Evolutionary conservation across 2,329 filamentous ascomycete species (phyloP).

Genomic region (Byssothecium circinans): DNA sequence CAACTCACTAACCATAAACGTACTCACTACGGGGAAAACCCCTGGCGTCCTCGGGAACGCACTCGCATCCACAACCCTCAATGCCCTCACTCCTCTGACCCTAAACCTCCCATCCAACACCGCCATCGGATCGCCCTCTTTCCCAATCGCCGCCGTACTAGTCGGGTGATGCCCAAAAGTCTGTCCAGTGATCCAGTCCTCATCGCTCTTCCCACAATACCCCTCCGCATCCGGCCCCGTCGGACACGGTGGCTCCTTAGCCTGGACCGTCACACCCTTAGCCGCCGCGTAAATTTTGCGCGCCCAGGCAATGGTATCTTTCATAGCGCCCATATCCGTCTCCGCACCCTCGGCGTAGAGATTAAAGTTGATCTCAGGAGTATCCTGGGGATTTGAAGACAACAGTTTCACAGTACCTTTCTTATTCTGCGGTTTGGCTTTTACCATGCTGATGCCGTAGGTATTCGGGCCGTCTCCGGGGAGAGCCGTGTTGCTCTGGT

Average conservation of each 20-base stretch:
- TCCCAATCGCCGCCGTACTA: constrained; percentile 59
- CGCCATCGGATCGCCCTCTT: constrained; percentile 55
- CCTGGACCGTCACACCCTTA: constrained; percentile 38
- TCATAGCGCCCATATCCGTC: constrained; percentile 48
- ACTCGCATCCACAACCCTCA: constrained; percentile 65
- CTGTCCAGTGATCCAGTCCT: constrained; percentile 29
- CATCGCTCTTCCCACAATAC: constrained; percentile 34
- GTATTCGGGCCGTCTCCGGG: constrained; percentile 15
- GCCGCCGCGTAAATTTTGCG: constrained; percentile 49
- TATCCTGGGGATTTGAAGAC: constrained; percentile 62
- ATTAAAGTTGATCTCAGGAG: constrained; percentile 56
- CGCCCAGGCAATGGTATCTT: constrained; percentile 59
- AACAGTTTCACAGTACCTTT: constrained; percentile 61
- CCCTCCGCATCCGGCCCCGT: constrained; percentile 44
- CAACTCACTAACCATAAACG: constrained; percentile 42
- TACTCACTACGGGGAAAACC: constrained; percentile 54
- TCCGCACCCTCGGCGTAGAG: constrained; percentile 42
- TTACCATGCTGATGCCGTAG: constrained; percentile 50
- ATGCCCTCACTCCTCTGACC: constrained; percentile 57
- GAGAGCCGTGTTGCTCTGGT: constrained; percentile 19
- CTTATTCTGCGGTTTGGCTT: constrained; percentile 63
- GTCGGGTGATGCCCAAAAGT: constrained; percentile 60
- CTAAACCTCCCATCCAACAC: constrained; percentile 60
- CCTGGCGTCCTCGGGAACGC: constrained; percentile 58
- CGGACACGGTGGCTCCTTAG: constrained; percentile 46